Evolutionary conservation across 768 basidiomycete genomes (phyloP), one percentile per base, ranked within the genome.

Genomic region (Tulasnella sp.): DNA sequence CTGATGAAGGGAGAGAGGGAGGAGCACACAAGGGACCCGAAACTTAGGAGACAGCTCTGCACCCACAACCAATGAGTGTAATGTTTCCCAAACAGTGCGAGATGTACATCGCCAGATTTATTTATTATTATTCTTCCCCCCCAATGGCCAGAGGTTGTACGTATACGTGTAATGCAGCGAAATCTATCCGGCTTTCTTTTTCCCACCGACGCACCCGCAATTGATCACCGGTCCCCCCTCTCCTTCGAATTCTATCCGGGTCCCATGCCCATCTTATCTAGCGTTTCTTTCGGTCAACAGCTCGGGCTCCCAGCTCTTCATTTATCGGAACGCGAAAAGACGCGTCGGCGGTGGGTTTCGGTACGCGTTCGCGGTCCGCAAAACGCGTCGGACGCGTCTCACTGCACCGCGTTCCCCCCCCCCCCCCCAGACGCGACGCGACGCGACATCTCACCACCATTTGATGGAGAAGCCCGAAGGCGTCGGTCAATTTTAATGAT

Each of bases 101-200:
- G 54, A 54, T 54, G 54, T 54, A 54, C 24, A 69, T 16, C 24
- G 12, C 31, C n/a, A 20, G 24, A n/a, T 22, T 54, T 54, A 24
- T 24, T 46, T 54, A 54, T 54, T 54, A 54, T 54, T 54, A 8
- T 14, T 54, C 24, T 54, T 22, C 50, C 20, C 22, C 54, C 54
- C 24, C 7, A 54, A 22, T 8, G n/a, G 5, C 24, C 11, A 7
- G 24, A 11, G 12, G 6, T 46, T 46, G 46, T n/a, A 54, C 5
- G 54, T n/a, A 14, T 54, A 8, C 54, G n/a, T 54, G 24, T 54
- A 54, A 54, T 54, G 54, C 54, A 54, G 54, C 54, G 54, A 54
- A 54, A 54, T 54, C 54, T 54, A 54, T 54, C 54, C 54, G 54
- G 54, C 54, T 54, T 54, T 54, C 54, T 54, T 54, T 54, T 54